Conservation (phyloP, 2,329 filamentous ascomycete genomes). For the Macrophomina pseudophaseolina region DNA sequence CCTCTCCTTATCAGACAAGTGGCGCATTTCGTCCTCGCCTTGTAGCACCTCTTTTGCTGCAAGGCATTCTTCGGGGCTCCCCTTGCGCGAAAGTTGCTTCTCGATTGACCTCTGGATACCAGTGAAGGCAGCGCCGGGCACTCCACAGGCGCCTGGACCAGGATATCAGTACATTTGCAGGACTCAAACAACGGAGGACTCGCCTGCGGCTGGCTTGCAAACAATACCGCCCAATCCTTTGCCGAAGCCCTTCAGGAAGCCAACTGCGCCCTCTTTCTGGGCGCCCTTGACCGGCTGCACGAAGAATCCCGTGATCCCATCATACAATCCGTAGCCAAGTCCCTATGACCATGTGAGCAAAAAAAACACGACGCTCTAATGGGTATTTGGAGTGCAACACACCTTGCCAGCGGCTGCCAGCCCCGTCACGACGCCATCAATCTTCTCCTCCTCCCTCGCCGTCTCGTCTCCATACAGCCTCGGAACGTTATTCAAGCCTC, state of each 20-base stretch:
- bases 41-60: background rate
- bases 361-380: too few species aligned
- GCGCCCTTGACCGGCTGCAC: slow-evolving; percentile 33
- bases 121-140: background rate
- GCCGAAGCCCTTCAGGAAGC: slow-evolving; percentile 36
- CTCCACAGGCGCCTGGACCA: background rate
- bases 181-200: background rate
- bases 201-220: slow-evolving; percentile 30
- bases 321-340: slow-evolving; percentile 32
- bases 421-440: background rate
- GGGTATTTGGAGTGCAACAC: background rate
- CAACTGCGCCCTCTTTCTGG: slow-evolving; percentile 32
- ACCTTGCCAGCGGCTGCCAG: slow-evolving; percentile 15
- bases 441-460: slow-evolving; percentile 11
- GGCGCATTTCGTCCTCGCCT: background rate
- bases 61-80: background rate
- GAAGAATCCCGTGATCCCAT: slow-evolving; percentile 34
- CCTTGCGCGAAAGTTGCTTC: background rate
- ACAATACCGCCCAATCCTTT: slow-evolving; percentile 36
- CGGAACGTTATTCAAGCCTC: slow-evolving; percentile 2
- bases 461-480: slow-evolving; percentile 26
- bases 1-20: background rate
- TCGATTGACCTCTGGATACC: slow-evolving; percentile 2
- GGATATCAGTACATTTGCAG: background rate
- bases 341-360: slow-evolving; percentile 19